These are phyloP conservation scores for Phanerodontia chrysosporium DNA, from an alignment of 768 basidiomycete species.

Conservation along the genomic window DNA sequence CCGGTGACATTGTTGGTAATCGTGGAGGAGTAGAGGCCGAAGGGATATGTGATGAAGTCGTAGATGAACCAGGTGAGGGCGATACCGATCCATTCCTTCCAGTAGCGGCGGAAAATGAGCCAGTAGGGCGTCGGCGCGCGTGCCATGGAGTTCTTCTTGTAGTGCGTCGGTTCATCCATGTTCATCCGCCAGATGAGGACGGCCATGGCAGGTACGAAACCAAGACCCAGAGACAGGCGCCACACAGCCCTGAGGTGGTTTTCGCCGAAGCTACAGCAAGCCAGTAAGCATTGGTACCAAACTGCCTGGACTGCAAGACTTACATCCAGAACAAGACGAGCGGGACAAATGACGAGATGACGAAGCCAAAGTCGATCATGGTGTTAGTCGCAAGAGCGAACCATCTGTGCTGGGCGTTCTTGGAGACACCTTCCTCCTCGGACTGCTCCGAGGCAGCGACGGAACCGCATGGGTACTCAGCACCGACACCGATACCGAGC, in stretches of 20 bases:
- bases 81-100: conserved; percentile 68
- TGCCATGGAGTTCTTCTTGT: conserved; percentile 78
- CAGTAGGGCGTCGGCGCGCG: conserved; percentile 66
- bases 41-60: conserved; percentile 76
- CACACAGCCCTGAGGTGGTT: conserved; percentile 83
- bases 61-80: conserved; percentile 83
- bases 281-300: neutral
- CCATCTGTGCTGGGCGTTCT: conserved; percentile 81
- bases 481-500: conserved; percentile 84
- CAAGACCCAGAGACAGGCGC: conserved; percentile 83
- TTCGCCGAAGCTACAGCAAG: conserved; percentile 54
- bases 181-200: conserved; percentile 86
- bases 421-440: conserved; percentile 74
- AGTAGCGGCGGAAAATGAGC: conserved; percentile 78
- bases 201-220: conserved; percentile 71
- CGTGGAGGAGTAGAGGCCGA: conserved; percentile 77
- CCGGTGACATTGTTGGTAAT: conserved; percentile 69
- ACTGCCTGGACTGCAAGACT: conserved; percentile 26
- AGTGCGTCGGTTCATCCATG: conserved; percentile 78
- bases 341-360: conserved; percentile 75
- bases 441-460: conserved; percentile 89
- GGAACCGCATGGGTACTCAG: conserved; percentile 87
- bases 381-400: conserved; percentile 79
- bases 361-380: conserved; percentile 87
- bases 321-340: conserved; percentile 88